Base-by-base conservation (phyloP, 2,329 filamentous ascomycete genomes). In the Hymenotorrendiella dingleyae region DNA sequence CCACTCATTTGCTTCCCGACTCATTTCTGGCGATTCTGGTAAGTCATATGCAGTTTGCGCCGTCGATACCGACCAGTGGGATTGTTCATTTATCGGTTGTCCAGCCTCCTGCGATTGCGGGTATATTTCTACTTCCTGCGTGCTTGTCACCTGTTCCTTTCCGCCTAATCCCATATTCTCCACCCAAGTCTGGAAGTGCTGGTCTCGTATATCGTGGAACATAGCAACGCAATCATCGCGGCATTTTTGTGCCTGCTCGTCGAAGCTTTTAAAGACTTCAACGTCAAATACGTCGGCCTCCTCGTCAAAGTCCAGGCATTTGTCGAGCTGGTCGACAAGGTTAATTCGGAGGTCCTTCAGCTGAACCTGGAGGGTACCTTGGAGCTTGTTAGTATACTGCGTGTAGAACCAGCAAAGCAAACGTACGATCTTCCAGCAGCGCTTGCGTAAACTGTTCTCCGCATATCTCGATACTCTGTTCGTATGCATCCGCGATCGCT, bases 141-240 rank as follows among this genome's bases (percentile, higher is more conserved):
- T n/a, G n/a, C n/a, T n/a, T n/a, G n/a, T n/a, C n/a, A n/a, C n/a
- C n/a, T n/a, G n/a, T n/a, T 28, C 32, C 36, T 44, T 20, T 21
- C 33, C 17, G 35, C 21, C 12, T 40, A 35, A 19, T 39, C 29
- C 35, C 8, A 20, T 34, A 0, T 10, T 43, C 14, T 45, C 45
- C 90, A 42, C 16, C n/a, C 8, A 35, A 5, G 17, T 36, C 17
- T 39, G 37, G 21, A 43, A 37, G 23, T 50, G 47, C 30, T 42
- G 40, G 46, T 52, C 53, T 23, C 48, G 44, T 10, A 59, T 28
- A 23, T 35, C 37, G 23, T 51, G 39, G 36, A 60, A 55, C 29
- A 59, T 55, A 17, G 42, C 33, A 26, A 57, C 37, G 41, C 54
- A 59, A 39, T 50, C 50, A 19, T 44, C 41, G 28, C 45, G 47